Evolutionary conservation across 192 early-diverging fungal species (phyloP).

Genomic region (Mortierella hygrophila): DNA sequence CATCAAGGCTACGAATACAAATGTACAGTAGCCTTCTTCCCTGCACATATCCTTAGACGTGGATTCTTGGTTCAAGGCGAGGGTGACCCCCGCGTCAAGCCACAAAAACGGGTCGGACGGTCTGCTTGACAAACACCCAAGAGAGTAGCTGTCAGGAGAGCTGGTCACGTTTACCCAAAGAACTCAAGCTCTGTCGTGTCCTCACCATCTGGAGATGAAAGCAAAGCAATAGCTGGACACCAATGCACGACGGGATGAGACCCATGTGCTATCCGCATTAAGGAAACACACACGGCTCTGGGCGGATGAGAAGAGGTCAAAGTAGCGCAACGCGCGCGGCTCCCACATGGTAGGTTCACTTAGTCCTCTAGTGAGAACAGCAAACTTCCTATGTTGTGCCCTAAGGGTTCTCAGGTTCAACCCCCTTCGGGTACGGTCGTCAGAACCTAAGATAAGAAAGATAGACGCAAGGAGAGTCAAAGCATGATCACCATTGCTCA

Average conservation of each 20-base stretch:
- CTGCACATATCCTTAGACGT: conserved; percentile 11
- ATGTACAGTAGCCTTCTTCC: conserved; percentile 6
- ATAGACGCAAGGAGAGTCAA: no score
- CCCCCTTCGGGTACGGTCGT: no score
- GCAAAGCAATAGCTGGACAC: conserved; percentile 2
- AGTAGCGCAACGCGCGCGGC: no score
- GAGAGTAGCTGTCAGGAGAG: not conserved
- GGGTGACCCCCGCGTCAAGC: conserved; percentile 4
- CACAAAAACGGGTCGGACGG: conserved; percentile 16
- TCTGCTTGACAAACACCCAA: not conserved
- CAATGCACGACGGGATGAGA: conserved; percentile 13
- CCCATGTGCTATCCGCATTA: conserved; percentile 12
- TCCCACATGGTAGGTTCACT: no score
- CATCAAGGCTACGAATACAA: not conserved
- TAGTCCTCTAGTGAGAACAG: no score
- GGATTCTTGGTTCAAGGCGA: conserved; percentile 2
- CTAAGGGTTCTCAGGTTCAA: no score
- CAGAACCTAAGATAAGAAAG: no score
- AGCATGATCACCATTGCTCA: no score
- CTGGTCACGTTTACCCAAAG: conserved; percentile 12
- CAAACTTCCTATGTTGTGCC: no score
- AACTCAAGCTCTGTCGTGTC: conserved; percentile 16
- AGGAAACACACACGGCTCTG: conserved; percentile 12
- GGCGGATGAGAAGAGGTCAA: conserved; percentile 1
- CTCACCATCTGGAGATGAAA: conserved; percentile 9